A percentile compares a stretch with the other conserved stretches of the same genome.
Conservation (phyloP, 108 stramenopile genomes). For the Schizochytrium sp. region DNA sequence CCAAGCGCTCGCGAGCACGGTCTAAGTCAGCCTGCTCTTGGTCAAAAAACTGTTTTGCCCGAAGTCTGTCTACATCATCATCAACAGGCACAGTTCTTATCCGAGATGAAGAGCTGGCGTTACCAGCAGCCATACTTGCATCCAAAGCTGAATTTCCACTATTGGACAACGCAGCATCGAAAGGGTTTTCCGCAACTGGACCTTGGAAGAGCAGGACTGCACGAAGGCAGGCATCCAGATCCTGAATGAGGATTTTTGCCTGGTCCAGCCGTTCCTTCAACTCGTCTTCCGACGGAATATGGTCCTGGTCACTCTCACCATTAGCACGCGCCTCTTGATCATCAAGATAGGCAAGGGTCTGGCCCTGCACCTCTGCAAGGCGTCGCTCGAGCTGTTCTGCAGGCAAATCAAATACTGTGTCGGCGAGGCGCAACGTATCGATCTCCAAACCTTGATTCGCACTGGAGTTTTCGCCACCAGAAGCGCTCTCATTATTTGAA, state of each 20-base stretch:
- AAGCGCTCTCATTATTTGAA: neutral
- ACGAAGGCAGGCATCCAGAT: conserved; percentile 43
- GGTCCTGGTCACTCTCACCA: neutral
- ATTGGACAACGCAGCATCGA: no score
- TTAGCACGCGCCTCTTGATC: neutral
- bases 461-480: neutral
- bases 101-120: no score
- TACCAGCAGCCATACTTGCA: no score
- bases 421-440: conserved; percentile 22
- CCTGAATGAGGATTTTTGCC: conserved; percentile 16
- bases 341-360: conserved; percentile 15
- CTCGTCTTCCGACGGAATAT: neutral
- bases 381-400: conserved; percentile 34
- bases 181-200: no score
- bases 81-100: neutral
- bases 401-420: conserved; percentile 34
- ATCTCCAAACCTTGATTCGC: neutral
- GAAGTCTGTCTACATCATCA: neutral
- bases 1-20: neutral
- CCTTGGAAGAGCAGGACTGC: neutral
- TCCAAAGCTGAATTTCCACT: no score
- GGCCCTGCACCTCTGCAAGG: neutral
- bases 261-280: conserved; percentile 3
- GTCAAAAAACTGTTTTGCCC: conserved; percentile 18
- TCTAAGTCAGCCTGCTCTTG: conserved; percentile 2